Evolutionary conservation across 2,329 filamentous ascomycete species (phyloP).

Genomic region (Xylariaceae sp.): DNA sequence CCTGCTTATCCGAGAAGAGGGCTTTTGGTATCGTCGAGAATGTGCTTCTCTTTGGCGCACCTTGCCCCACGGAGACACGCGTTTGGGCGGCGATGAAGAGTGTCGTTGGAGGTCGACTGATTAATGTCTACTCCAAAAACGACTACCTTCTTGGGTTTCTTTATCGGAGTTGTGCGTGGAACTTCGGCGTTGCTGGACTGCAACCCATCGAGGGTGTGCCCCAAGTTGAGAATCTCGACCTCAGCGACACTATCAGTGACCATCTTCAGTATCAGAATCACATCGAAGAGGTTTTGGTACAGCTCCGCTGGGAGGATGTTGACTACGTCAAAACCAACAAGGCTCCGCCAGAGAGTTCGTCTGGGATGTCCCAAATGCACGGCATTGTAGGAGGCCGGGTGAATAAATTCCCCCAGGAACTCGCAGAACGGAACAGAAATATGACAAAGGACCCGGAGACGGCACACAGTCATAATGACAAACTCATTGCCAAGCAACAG

Average conservation of each 20-base stretch:
- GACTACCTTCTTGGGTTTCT: slow-evolving; percentile 87
- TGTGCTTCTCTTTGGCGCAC: slow-evolving; percentile 78
- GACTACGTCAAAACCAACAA: slow-evolving; percentile 34
- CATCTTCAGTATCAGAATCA: slow-evolving; percentile 69
- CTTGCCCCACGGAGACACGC: slow-evolving; percentile 65
- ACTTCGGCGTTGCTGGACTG: slow-evolving; percentile 80
- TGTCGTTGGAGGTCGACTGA: slow-evolving; percentile 75
- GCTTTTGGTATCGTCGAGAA: slow-evolving; percentile 83
- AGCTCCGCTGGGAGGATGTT: slow-evolving; percentile 66
- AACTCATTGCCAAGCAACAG: neutral
- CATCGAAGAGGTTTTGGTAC: slow-evolving; percentile 61
- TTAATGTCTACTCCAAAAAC: slow-evolving; percentile 85
- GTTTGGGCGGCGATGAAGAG: slow-evolving; percentile 76
- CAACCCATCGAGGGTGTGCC: slow-evolving; percentile 66
- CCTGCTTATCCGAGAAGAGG: slow-evolving; percentile 68
- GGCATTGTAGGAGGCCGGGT: neutral
- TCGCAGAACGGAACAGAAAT: slow-evolving; percentile 8
- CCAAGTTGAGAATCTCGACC: slow-evolving; percentile 64
- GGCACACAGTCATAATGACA: slow-evolving; percentile 7
- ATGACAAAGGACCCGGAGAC: neutral
- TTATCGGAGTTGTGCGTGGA: slow-evolving; percentile 75
- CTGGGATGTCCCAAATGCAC: slow-evolving; percentile 9
- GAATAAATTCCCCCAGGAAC: neutral
- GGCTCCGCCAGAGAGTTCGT: slow-evolving; percentile 9
- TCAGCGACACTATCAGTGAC: slow-evolving; percentile 60